Conservation (phyloP, 164 flowering plant genomes). For the Nelumbo lutea region DNA sequence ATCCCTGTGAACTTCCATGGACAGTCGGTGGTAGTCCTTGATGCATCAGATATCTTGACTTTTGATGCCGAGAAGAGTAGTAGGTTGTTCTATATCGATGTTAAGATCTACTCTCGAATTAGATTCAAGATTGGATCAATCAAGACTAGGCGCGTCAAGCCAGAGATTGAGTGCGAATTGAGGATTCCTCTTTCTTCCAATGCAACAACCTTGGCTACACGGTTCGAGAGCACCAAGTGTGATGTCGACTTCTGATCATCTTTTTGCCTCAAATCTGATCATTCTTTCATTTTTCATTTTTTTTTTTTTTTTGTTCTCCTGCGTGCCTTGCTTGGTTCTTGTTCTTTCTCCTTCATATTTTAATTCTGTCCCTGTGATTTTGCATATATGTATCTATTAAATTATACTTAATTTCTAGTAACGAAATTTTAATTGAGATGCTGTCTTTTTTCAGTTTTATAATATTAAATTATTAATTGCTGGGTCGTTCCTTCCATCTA, state of each 20-base stretch:
- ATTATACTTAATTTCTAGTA: too few relatives aligned
- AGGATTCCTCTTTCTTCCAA: slow-evolving; percentile 41
- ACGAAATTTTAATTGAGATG: too few relatives aligned
- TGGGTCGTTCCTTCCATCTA: too few relatives aligned
- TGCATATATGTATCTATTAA: too few relatives aligned
- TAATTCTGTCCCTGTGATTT: too few relatives aligned
- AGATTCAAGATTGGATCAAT: slow-evolving; percentile 47
- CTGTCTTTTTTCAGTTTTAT: too few relatives aligned
- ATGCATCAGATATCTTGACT: background rate
- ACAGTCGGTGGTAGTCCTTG: slow-evolving; percentile 19
- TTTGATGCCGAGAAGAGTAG: slow-evolving; percentile 26
- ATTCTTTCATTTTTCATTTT: too few relatives aligned
- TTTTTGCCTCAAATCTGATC: too few relatives aligned
- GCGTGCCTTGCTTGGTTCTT: too few relatives aligned
- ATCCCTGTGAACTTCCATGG: slow-evolving; percentile 31
- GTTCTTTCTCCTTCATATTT: too few relatives aligned
- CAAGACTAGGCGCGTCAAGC: slow-evolving; percentile 36
- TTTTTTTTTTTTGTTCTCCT: too few relatives aligned
- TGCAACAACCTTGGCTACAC: slow-evolving; percentile 1
- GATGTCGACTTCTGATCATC: slow-evolving; percentile 24
- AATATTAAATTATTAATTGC: too few relatives aligned
- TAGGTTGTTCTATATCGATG: slow-evolving; percentile 40
- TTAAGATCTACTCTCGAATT: slow-evolving; percentile 43
- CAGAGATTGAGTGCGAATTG: slow-evolving; percentile 51
- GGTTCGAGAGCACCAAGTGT: slow-evolving; percentile 29